phyloP scores from a whole-genome alignment of 306 rosid genomes.

The Trichosanthes truncata region DNA sequence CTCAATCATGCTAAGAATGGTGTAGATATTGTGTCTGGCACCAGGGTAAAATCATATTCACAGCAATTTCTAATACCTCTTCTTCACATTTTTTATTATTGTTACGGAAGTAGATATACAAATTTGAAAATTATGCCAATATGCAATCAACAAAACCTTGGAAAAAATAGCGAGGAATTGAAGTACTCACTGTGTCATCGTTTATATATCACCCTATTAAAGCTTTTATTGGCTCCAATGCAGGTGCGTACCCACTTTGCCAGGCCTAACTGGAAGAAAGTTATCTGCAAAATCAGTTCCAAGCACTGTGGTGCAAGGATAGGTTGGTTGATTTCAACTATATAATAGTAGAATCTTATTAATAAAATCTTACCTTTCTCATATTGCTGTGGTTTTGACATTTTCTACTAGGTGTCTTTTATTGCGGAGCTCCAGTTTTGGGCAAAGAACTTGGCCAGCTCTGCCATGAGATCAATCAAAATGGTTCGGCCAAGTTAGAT shows the following conservation, averaged over 20 bases:
- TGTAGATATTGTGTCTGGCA: slow-evolving; percentile 95
- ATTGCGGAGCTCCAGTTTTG: slow-evolving; percentile 92
- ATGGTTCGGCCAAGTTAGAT: slow-evolving; percentile 88
- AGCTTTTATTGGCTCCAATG: not conserved
- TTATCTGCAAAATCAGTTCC: slow-evolving; percentile 73
- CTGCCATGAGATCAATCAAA: slow-evolving; percentile 83
- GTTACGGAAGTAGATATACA: not conserved
- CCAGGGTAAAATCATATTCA: slow-evolving; percentile 47
- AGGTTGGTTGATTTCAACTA: slow-evolving; percentile 36
- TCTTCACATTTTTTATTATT: not conserved
- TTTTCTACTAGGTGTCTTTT: slow-evolving; percentile 70
- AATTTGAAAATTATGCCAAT: not conserved
- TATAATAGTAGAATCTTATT: not conserved
- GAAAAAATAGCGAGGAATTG: not conserved
- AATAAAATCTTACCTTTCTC: not conserved
- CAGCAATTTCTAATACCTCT: not conserved
- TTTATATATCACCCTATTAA: not conserved
- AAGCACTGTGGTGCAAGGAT: slow-evolving; percentile 82
- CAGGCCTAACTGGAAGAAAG: slow-evolving; percentile 99
- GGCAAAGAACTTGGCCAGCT: slow-evolving; percentile 89
- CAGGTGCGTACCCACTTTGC: slow-evolving; percentile 99
- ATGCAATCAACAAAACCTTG: not conserved
- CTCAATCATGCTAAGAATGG: slow-evolving; percentile 99
- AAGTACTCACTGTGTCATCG: not conserved
- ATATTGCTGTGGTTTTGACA: slow-evolving; percentile 16